phyloP scores from a whole-genome alignment of 1,284 basidiomycete species.

The Rhodotorula sp. region DNA sequence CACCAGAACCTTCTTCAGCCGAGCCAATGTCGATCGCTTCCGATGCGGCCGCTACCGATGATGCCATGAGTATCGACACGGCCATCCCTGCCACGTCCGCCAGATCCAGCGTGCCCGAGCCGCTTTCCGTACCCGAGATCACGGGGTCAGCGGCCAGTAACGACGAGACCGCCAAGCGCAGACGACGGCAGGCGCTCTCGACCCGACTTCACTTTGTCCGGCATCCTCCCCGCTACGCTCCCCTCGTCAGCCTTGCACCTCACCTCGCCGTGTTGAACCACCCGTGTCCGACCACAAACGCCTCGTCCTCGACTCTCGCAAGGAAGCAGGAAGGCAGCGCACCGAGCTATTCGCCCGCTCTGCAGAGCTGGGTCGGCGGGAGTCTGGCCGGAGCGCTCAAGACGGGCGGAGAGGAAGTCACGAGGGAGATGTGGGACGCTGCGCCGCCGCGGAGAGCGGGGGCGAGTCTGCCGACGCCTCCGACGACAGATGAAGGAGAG shows the following conservation, averaged over 20 bases:
- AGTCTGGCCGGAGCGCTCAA: constrained; percentile 84
- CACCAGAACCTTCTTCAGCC: constrained; percentile 24
- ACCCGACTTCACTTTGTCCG: constrained; percentile 36
- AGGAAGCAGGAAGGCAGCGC: constrained; percentile 66
- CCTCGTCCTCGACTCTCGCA: background rate
- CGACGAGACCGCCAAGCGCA: constrained; percentile 27
- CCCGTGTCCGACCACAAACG: constrained; percentile 53
- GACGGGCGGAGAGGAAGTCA: constrained; percentile 74
- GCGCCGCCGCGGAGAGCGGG: background rate
- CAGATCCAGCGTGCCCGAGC: background rate
- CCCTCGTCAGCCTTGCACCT: constrained; percentile 65
- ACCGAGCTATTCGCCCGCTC: constrained; percentile 75
- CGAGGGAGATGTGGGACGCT: constrained; percentile 77
- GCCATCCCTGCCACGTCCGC: too few relatives aligned
- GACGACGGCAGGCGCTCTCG: constrained; percentile 2
- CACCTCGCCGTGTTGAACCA: constrained; percentile 81
- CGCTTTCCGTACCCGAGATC: constrained; percentile 8
- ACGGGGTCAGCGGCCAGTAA: background rate
- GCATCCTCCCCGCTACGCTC: constrained; percentile 67
- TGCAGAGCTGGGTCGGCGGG: constrained; percentile 88
- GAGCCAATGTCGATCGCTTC: constrained; percentile 9
- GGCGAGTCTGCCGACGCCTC: background rate
- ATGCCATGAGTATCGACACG: background rate
- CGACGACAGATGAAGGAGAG: too few relatives aligned
- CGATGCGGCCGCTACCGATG: background rate